Evolutionary conservation across 768 basidiomycete genomes (phyloP).

Genomic region (Amanita thiersii): DNA sequence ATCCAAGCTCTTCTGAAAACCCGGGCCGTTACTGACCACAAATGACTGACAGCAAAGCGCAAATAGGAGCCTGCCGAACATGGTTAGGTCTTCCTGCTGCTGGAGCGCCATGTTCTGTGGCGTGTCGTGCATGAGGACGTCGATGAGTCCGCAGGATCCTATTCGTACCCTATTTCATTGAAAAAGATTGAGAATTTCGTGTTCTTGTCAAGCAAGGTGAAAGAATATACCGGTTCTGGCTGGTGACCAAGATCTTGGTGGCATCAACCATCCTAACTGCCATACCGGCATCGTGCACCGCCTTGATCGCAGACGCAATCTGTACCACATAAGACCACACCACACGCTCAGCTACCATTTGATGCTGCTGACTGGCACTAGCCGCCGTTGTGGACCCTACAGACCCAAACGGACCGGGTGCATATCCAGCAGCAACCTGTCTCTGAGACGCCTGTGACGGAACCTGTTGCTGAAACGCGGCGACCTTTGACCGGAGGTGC

Average conservation of each 20-base stretch:
- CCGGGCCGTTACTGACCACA: constrained; percentile 49
- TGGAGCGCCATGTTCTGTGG: constrained; percentile 47
- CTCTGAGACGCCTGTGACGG: too few species aligned
- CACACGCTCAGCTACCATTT: constrained; percentile 63
- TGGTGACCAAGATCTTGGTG: constrained; percentile 81
- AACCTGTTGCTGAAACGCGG: constrained; percentile 17
- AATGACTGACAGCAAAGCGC: constrained; percentile 67
- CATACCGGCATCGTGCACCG: constrained; percentile 72
- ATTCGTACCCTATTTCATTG: constrained; percentile 57
- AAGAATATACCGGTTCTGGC: constrained; percentile 66
- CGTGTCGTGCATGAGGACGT: constrained; percentile 74
- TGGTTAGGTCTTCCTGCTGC: constrained; percentile 85
- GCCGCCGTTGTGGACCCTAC: constrained; percentile 15
- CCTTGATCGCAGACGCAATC: constrained; percentile 79
- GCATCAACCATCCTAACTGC: constrained; percentile 80
- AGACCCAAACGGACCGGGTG: too few species aligned
- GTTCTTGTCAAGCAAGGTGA: constrained; percentile 1
- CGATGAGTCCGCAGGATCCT: constrained; percentile 78
- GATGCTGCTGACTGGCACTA: constrained; percentile 16
- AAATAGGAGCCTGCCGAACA: constrained; percentile 82
- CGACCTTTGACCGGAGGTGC: constrained; percentile 56
- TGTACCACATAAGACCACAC: constrained; percentile 94
- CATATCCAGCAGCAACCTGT: too few species aligned
- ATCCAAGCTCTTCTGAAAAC: constrained; percentile 70
- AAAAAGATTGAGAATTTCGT: not conserved